Percentiles rank a stretch among this genome's conserved stretches.
phyloP scores from a whole-genome alignment of 176 grass and related monocot species.

The Bromus sterilis region DNA sequence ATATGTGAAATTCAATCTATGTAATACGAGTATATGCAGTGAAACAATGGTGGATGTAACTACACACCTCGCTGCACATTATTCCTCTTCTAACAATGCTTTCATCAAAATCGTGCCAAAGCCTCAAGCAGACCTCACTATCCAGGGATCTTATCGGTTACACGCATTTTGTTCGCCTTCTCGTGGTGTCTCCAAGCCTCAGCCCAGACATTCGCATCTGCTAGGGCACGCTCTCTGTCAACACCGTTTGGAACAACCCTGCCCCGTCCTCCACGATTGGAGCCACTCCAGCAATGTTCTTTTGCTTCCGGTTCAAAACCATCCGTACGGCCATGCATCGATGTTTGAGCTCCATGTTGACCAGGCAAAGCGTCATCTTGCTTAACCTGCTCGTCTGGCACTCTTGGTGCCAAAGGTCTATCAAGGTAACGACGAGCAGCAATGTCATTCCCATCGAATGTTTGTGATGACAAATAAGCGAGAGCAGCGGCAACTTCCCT shows the following conservation, averaged over 20 bases:
- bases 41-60: background rate
- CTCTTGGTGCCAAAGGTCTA: constrained; percentile 28
- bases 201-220: constrained; percentile 42
- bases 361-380: constrained; percentile 8
- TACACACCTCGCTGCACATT: constrained; percentile 17
- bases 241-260: constrained; percentile 18
- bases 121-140: background rate
- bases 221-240: constrained; percentile 29
- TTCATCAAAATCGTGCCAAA: background rate
- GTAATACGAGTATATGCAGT: constrained; percentile 1
- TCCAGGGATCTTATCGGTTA: background rate
- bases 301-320: background rate
- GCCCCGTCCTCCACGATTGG: constrained; percentile 7
- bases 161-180: constrained; percentile 18
- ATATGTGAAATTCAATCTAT: background rate
- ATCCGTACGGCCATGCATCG: background rate
- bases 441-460: background rate
- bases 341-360: constrained; percentile 1
- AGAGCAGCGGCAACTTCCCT: constrained; percentile 59
- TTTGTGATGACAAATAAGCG: constrained; percentile 61
- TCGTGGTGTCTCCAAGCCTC: constrained; percentile 38
- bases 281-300: constrained; percentile 4
- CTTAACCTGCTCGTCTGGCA: constrained; percentile 12
- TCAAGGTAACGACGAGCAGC: constrained; percentile 1
- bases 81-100: constrained; percentile 16